Percentiles rank a stretch among this genome's conserved stretches.
Evolutionary conservation across 1,139 yeast species (phyloP).

Genomic region (Pichia terricola): DNA sequence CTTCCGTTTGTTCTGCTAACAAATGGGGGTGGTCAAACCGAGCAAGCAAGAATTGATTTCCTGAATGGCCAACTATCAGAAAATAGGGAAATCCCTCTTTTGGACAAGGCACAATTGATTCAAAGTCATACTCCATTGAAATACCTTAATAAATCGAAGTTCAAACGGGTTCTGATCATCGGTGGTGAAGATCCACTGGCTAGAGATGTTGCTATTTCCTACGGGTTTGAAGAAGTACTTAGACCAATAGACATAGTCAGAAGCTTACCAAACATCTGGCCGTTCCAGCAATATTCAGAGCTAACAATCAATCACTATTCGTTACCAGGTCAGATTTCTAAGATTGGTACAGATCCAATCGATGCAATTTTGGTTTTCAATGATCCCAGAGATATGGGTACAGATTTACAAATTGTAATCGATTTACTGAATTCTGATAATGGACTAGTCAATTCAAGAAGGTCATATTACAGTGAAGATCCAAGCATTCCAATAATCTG

Average conservation of each 20-base stretch:
- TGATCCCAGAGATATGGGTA: constrained; percentile 86
- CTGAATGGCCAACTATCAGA: constrained; percentile 36
- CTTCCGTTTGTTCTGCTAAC: constrained; percentile 81
- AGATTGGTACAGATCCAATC: constrained; percentile 31
- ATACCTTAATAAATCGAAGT: constrained; percentile 39
- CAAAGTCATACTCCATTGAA: constrained; percentile 90
- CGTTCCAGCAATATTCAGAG: constrained; percentile 50
- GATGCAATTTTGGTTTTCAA: constrained; percentile 83
- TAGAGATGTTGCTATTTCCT: constrained; percentile 59
- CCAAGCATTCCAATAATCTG: constrained; percentile 77
- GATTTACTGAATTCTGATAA: constrained; percentile 59
- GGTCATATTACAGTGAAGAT: constrained; percentile 24
- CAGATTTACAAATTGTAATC: constrained; percentile 69
- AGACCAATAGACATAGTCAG: constrained; percentile 67
- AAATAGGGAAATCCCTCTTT: no score
- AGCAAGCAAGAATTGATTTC: constrained; percentile 48
- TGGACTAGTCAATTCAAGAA: constrained; percentile 59
- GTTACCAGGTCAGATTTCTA: constrained; percentile 11
- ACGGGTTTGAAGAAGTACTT: constrained; percentile 76
- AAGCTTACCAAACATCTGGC: constrained; percentile 54
- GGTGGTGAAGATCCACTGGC: constrained; percentile 74
- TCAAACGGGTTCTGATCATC: constrained; percentile 63
- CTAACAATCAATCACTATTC: constrained; percentile 35
- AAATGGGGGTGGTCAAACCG: constrained; percentile 87
- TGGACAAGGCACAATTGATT: constrained; percentile 50